These are phyloP conservation scores for Taphrina confusa DNA, from an alignment of 1,139 yeast genomes.

Conservation along the genomic window DNA sequence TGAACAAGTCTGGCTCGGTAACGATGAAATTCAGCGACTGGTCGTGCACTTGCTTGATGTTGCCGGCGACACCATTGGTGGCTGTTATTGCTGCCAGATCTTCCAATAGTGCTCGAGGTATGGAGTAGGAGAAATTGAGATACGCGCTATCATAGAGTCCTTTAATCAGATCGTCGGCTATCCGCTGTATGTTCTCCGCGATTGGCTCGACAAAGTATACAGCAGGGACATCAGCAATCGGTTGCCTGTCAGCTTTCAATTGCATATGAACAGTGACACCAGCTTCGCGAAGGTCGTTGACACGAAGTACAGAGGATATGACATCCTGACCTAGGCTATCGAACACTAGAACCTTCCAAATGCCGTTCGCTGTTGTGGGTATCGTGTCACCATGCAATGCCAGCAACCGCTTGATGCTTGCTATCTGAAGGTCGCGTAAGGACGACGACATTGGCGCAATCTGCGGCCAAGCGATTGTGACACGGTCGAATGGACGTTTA, in stretches of 20 bases:
- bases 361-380: conserved; percentile 38
- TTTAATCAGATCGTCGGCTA: conserved; percentile 68
- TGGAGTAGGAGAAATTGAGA: conserved; percentile 80
- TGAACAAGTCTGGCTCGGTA: conserved; percentile 87
- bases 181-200: conserved; percentile 64
- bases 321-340: conserved; percentile 81
- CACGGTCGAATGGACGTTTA: no score
- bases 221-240: conserved; percentile 91
- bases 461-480: neutral
- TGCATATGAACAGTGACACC: conserved; percentile 85
- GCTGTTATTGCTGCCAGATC: conserved; percentile 85
- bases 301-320: conserved; percentile 83
- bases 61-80: conserved; percentile 53
- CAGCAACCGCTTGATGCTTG: conserved; percentile 25
- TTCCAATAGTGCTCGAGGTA: conserved; percentile 76
- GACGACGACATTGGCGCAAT: conserved; percentile 11
- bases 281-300: conserved; percentile 70
- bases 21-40: conserved; percentile 90
- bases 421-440: conserved; percentile 29
- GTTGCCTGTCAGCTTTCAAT: conserved; percentile 60
- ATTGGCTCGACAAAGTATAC: conserved; percentile 91
- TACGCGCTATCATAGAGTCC: conserved; percentile 79
- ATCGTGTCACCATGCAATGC: conserved; percentile 5
- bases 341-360: conserved; percentile 91
- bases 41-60: conserved; percentile 84